phyloP scores from a whole-genome alignment of 2,329 filamentous ascomycete species.

The Paramyrothecium sp. region DNA sequence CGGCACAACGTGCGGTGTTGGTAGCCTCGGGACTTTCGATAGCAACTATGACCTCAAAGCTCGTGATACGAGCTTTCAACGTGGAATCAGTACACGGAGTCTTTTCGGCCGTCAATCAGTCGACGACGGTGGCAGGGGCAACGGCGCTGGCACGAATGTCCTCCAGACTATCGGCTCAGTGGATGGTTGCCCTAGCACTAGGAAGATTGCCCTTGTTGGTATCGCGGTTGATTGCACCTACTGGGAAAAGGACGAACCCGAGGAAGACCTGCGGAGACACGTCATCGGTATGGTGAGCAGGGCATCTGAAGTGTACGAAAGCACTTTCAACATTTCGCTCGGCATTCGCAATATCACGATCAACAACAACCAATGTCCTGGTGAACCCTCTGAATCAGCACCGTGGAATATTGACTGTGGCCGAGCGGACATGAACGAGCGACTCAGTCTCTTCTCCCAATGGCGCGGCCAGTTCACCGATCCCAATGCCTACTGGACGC shows the following conservation, averaged over 20 bases:
- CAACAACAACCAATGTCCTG: slow-evolving; percentile 62
- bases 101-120: slow-evolving; percentile 77
- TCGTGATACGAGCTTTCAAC: slow-evolving; percentile 50
- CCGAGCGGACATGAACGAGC: slow-evolving; percentile 65
- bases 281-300: slow-evolving; percentile 82
- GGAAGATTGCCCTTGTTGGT: slow-evolving; percentile 87
- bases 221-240: slow-evolving; percentile 94
- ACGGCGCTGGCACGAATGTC: slow-evolving; percentile 72
- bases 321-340: slow-evolving; percentile 90
- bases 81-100: slow-evolving; percentile 56
- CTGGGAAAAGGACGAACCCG: slow-evolving; percentile 64
- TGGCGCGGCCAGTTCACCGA: slow-evolving; percentile 83
- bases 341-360: slow-evolving; percentile 85
- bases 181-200: slow-evolving; percentile 81
- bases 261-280: slow-evolving; percentile 63
- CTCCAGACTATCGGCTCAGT: slow-evolving; percentile 76
- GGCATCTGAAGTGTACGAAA: slow-evolving; percentile 85
- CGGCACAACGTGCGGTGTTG: slow-evolving; percentile 64
- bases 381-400: slow-evolving; percentile 61
- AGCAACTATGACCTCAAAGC: slow-evolving; percentile 54
- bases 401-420: slow-evolving; percentile 83
- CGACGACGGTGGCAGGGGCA: slow-evolving; percentile 66
- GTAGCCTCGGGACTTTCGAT: slow-evolving; percentile 75
- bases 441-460: slow-evolving; percentile 81
- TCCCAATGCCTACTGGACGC: slow-evolving; percentile 88